A percentile compares a stretch with the other conserved stretches of the same genome.
Evolutionary conservation across 148 eudicot species (phyloP).

Genomic region (Vaccinium darrowii): DNA sequence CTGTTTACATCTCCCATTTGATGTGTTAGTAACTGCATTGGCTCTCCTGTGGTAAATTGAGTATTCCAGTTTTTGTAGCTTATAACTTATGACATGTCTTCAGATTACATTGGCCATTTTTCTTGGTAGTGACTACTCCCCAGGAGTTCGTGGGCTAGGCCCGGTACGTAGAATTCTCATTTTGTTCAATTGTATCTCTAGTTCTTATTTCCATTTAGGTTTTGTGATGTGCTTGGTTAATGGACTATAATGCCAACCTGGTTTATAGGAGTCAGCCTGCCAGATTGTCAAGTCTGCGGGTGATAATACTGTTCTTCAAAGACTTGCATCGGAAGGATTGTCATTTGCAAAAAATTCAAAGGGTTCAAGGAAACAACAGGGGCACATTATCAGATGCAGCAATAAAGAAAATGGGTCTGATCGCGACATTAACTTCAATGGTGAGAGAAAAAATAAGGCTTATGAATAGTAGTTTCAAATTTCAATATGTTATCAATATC

Average conservation of each 20-base stretch:
- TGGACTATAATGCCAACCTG: slow-evolving; percentile 15
- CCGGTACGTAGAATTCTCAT: slow-evolving; percentile 50
- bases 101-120: slow-evolving; percentile 87
- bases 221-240: not conserved
- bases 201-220: not conserved
- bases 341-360: slow-evolving; percentile 56
- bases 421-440: slow-evolving; percentile 25
- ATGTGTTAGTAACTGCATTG: not conserved
- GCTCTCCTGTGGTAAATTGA: not conserved
- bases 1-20: not conserved
- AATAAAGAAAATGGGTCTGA: slow-evolving; percentile 47
- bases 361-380: slow-evolving; percentile 52
- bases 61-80: not conserved
- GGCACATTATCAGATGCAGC: slow-evolving; percentile 20
- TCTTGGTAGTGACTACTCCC: slow-evolving; percentile 89
- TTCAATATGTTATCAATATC: not conserved
- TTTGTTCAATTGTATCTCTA: not conserved
- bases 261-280: slow-evolving; percentile 74
- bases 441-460: slow-evolving; percentile 29
- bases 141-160: slow-evolving; percentile 78
- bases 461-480: not conserved
- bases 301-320: slow-evolving; percentile 56
- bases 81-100: slow-evolving; percentile 22
- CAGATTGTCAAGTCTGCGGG: slow-evolving; percentile 67
- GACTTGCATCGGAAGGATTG: slow-evolving; percentile 55